Conservation (phyloP, 441 rosid genomes). For the Breynia disticha region DNA sequence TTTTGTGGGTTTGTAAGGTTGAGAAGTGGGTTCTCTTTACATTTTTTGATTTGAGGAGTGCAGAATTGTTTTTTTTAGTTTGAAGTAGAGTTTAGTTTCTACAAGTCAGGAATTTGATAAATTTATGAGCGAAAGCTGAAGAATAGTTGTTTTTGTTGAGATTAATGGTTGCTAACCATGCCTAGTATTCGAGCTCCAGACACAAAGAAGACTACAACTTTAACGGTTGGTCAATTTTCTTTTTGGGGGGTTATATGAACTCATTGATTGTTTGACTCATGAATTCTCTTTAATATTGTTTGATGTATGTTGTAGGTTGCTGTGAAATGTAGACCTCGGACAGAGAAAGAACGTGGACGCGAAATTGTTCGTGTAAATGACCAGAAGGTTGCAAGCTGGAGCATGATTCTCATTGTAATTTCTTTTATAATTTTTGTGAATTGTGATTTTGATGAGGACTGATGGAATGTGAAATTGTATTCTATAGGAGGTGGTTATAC, state of each 20-base stretch:
- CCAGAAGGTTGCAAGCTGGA: conserved; percentile 31
- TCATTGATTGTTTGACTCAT: conserved; percentile 1
- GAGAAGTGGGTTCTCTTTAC: no score
- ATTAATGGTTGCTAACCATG: conserved; percentile 26
- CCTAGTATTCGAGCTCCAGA: conserved; percentile 73
- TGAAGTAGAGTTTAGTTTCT: background rate
- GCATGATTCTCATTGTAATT: background rate
- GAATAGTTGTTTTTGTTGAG: background rate
- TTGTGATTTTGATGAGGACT: background rate
- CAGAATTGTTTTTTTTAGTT: no score
- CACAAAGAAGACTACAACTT: conserved; percentile 59
- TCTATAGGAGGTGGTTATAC: conserved; percentile 63
- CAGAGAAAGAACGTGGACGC: conserved; percentile 54
- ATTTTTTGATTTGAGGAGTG: no score
- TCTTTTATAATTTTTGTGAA: background rate
- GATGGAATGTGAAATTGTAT: background rate
- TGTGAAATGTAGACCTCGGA: conserved; percentile 70
- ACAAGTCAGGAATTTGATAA: background rate
- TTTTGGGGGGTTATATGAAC: background rate
- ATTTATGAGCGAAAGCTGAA: background rate
- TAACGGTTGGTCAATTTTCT: conserved; percentile 38
- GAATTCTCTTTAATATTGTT: no score
- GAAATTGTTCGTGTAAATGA: conserved; percentile 65
- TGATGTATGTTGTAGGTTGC: conserved; percentile 78
- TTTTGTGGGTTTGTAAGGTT: no score